Evolutionary conservation across 2,329 filamentous ascomycete species (phyloP).

Genomic region (Fusarium nanum): DNA sequence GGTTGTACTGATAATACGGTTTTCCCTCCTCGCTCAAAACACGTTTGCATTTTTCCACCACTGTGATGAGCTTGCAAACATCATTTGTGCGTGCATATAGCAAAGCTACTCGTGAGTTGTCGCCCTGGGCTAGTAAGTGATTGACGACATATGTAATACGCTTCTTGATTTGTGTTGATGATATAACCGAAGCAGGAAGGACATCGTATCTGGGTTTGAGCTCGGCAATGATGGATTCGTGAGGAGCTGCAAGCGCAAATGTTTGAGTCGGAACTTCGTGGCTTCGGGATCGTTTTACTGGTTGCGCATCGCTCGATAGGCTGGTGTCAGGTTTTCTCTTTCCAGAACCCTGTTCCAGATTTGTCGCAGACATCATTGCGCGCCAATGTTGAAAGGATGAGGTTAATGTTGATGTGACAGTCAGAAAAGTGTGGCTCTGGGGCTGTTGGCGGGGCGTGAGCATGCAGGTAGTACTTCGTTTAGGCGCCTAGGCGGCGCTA

Average conservation of each 20-base stretch:
- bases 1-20: constrained; percentile 68
- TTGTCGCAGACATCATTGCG: constrained; percentile 33
- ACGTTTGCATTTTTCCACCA: constrained; percentile 73
- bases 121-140: constrained; percentile 55
- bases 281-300: constrained; percentile 9
- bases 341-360: constrained; percentile 9
- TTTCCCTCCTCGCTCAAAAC: constrained; percentile 61
- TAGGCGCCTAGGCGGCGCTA: constrained; percentile 1
- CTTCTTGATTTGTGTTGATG: constrained; percentile 69
- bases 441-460: constrained; percentile 28
- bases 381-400: constrained; percentile 18
- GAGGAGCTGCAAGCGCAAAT: constrained; percentile 50
- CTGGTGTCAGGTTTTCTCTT: constrained; percentile 38
- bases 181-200: constrained; percentile 65
- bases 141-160: constrained; percentile 59
- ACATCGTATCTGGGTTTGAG: constrained; percentile 62
- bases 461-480: constrained; percentile 13
- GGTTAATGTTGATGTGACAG: constrained; percentile 12
- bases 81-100: constrained; percentile 64
- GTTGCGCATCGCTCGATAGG: neutral
- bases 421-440: constrained; percentile 40
- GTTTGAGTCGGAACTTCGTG: constrained; percentile 14
- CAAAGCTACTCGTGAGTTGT: constrained; percentile 54
- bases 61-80: constrained; percentile 73
- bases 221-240: constrained; percentile 57